These are phyloP conservation scores for Eutypa lata DNA, from an alignment of 2,329 filamentous ascomycete species.

Conservation along the genomic window DNA sequence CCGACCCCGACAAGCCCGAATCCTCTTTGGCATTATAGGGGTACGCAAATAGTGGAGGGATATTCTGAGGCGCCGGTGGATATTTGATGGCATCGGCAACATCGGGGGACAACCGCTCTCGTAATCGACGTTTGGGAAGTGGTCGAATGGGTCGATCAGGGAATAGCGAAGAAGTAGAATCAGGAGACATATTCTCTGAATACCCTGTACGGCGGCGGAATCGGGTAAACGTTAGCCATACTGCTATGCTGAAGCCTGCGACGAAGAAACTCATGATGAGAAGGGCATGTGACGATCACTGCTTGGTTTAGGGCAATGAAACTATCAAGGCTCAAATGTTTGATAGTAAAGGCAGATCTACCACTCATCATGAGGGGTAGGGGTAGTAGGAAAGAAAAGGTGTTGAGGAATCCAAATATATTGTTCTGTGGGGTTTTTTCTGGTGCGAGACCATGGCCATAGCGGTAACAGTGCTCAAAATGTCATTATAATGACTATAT, in stretches of 20 bases:
- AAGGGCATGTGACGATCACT: not conserved
- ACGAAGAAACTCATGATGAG: conserved; percentile 19
- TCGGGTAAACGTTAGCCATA: conserved; percentile 30
- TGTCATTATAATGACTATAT: not conserved
- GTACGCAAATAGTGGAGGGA: conserved; percentile 74
- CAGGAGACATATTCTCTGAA: conserved; percentile 60
- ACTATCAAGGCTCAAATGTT: conserved; percentile 1
- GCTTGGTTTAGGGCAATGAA: not conserved
- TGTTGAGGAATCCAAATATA: too few relatives aligned
- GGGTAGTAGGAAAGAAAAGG: too few relatives aligned
- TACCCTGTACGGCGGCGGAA: conserved; percentile 33
- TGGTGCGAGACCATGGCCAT: too few relatives aligned
- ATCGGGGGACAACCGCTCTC: conserved; percentile 82
- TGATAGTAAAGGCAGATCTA: not conserved
- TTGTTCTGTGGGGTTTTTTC: too few relatives aligned
- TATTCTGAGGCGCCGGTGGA: conserved; percentile 69
- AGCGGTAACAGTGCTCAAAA: not conserved
- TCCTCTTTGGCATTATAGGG: conserved; percentile 57
- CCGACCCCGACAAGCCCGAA: conserved; percentile 29
- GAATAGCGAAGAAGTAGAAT: conserved; percentile 77
- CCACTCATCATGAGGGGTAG: not conserved
- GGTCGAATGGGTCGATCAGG: conserved; percentile 91
- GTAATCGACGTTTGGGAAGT: conserved; percentile 82
- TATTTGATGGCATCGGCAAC: conserved; percentile 79
- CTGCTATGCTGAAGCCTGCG: conserved; percentile 15